Evolutionary conservation across 2,329 filamentous ascomycete genomes (phyloP).

Genomic region (Claviceps digitariae): DNA sequence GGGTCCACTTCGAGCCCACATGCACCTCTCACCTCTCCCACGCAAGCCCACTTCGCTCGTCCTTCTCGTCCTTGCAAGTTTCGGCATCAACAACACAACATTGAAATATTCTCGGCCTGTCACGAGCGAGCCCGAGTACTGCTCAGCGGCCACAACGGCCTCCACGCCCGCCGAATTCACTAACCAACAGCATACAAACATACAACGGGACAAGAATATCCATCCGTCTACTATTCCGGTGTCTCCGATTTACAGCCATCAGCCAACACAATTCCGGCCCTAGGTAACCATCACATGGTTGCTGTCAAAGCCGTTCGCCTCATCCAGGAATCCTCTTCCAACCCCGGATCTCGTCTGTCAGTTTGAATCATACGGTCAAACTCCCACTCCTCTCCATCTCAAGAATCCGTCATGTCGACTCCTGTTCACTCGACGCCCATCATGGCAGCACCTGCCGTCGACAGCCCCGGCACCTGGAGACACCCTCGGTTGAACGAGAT

Average conservation of each 20-base stretch:
- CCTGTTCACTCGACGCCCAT: constrained; percentile 25
- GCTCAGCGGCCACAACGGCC: constrained; percentile 19
- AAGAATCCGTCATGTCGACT: constrained; percentile 15
- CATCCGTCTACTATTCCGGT: background rate
- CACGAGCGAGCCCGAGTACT: constrained; percentile 6
- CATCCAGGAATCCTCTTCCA: background rate
- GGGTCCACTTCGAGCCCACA: no score
- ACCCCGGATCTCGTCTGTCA: background rate
- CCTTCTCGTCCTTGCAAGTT: background rate
- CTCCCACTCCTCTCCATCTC: background rate
- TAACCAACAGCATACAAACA: constrained; percentile 15
- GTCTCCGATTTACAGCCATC: no score
- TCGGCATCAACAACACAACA: constrained; percentile 19
- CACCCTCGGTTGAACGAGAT: constrained; percentile 87
- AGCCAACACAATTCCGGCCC: background rate
- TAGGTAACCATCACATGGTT: no score
- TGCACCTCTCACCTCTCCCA: no score
- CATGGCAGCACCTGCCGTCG: constrained; percentile 25
- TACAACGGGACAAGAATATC: background rate
- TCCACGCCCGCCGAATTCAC: constrained; percentile 13
- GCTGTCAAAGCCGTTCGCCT: background rate
- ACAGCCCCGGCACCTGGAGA: constrained; percentile 70
- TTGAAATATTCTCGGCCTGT: background rate
- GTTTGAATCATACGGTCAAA: background rate
- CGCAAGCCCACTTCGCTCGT: no score